Evolutionary conservation across 2,329 filamentous ascomycete species (phyloP).

Genomic region (Stemphylium lycopersici): DNA sequence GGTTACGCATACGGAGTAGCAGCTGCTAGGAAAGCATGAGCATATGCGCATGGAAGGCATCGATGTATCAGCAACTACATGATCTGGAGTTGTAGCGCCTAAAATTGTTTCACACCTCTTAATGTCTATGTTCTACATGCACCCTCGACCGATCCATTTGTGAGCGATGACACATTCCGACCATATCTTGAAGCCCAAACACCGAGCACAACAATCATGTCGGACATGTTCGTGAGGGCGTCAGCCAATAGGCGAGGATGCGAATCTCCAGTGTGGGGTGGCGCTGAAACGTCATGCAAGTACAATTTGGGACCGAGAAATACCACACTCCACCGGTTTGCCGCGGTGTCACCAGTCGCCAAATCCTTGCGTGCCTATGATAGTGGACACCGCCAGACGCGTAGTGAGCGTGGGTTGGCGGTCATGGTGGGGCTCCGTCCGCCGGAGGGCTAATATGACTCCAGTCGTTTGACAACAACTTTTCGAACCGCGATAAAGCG

Average conservation of each 20-base stretch:
- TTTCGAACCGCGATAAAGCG: slow-evolving; percentile 14
- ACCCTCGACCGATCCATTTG: too few relatives aligned
- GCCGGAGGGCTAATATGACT: slow-evolving; percentile 31
- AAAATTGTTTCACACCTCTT: slow-evolving; percentile 7
- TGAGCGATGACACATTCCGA: too few relatives aligned
- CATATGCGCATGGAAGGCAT: slow-evolving; percentile 20
- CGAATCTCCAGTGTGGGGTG: slow-evolving; percentile 12
- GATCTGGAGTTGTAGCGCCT: slow-evolving; percentile 29
- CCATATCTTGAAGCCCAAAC: too few relatives aligned
- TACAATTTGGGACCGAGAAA: background rate
- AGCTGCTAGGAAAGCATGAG: slow-evolving; percentile 15
- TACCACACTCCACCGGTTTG: slow-evolving; percentile 14
- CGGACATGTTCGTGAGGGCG: slow-evolving; percentile 20
- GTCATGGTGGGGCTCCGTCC: slow-evolving; percentile 11
- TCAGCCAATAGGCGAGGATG: slow-evolving; percentile 20
- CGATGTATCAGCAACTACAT: slow-evolving; percentile 42
- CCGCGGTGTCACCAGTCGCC: slow-evolving; percentile 2
- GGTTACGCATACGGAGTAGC: slow-evolving; percentile 31
- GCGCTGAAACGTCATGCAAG: slow-evolving; percentile 6
- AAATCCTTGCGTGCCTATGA: slow-evolving; percentile 7
- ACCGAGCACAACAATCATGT: too few relatives aligned
- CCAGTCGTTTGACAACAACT: slow-evolving; percentile 32
- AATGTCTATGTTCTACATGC: slow-evolving; percentile 1
- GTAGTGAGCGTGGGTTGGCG: slow-evolving; percentile 7
- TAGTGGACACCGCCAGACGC: slow-evolving; percentile 8